phyloP scores from a whole-genome alignment of 108 stramenopile genomes.

The Cyclotella cryptica region DNA sequence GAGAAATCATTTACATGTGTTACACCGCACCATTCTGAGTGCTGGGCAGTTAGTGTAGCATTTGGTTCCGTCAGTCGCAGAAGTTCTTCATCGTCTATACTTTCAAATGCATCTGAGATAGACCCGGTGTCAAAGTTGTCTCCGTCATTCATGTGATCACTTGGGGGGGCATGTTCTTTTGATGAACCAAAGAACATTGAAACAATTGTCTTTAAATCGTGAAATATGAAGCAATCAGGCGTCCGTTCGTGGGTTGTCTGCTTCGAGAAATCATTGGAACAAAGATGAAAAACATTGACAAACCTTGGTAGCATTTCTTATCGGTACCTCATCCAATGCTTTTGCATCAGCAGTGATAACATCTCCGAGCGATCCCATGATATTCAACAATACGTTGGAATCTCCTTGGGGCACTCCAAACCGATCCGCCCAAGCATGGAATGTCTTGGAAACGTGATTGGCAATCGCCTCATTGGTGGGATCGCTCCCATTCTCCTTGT shows the following conservation, averaged over 20 bases:
- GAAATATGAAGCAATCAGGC: not conserved
- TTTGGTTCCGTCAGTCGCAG: slow-evolving; percentile 20
- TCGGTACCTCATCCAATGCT: slow-evolving; percentile 52
- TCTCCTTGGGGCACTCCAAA: slow-evolving; percentile 61
- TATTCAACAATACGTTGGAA: slow-evolving; percentile 55
- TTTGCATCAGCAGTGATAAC: slow-evolving; percentile 47
- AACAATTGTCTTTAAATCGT: slow-evolving; percentile 6
- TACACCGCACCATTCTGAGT: not conserved
- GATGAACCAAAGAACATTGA: slow-evolving; percentile 19
- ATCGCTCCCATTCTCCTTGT: slow-evolving; percentile 10
- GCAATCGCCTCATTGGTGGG: slow-evolving; percentile 45
- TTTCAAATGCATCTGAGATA: slow-evolving; percentile 19
- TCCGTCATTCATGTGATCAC: not conserved
- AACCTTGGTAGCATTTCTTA: slow-evolving; percentile 52
- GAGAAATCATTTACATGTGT: not conserved
- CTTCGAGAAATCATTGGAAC: not conserved
- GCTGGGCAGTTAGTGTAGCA: not conserved
- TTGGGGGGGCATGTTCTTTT: not conserved
- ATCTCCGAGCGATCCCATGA: slow-evolving; percentile 45
- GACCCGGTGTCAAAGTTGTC: slow-evolving; percentile 5
- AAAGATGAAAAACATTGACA: slow-evolving; percentile 15
- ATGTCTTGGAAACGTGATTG: slow-evolving; percentile 48
- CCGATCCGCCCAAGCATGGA: slow-evolving; percentile 49
- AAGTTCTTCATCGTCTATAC: slow-evolving; percentile 21
- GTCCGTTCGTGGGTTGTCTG: not conserved